Conservation (phyloP, 805 yeast genomes). For the Wickerhamomyces queroliae region DNA sequence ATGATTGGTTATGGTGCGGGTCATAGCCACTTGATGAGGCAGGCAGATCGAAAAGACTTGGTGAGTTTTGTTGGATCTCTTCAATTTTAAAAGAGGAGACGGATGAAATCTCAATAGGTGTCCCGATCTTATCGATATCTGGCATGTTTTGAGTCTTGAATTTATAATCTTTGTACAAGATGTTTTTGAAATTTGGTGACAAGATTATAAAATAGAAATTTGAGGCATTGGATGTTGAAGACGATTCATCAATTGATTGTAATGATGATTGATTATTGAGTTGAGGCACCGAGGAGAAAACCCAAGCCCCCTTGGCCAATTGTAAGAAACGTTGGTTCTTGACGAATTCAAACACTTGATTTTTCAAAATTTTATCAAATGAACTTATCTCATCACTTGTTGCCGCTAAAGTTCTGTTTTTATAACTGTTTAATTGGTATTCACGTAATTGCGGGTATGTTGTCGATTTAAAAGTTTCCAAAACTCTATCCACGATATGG, state of each 20-base stretch:
- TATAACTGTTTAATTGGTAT: conserved; percentile 43
- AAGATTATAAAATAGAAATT: conserved; percentile 52
- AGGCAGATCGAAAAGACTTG: conserved; percentile 37
- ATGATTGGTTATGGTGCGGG: no score
- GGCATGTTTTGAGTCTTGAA: conserved; percentile 44
- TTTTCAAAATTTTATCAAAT: conserved; percentile 43
- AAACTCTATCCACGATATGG: conserved; percentile 35
- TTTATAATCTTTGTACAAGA: conserved; percentile 56
- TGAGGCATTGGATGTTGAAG: no score
- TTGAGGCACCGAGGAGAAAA: no score
- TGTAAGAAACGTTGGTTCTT: conserved; percentile 69
- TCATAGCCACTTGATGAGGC: conserved; percentile 21
- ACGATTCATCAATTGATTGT: conserved; percentile 16
- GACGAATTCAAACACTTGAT: conserved; percentile 65
- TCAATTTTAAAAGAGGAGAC: conserved; percentile 45
- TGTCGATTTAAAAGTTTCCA: conserved; percentile 34
- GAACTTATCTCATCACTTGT: conserved; percentile 43
- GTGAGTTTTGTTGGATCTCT: conserved; percentile 43
- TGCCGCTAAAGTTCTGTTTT: conserved; percentile 25
- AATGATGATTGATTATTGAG: conserved; percentile 47
- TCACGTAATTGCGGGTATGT: conserved; percentile 47
- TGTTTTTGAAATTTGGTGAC: conserved; percentile 58
- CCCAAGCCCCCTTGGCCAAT: conserved; percentile 79
- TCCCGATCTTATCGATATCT: conserved; percentile 51
- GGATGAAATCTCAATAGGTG: conserved; percentile 43